Evolutionary conservation across 495 filamentous ascomycete species (phyloP).

Genomic region (Ramalina intermedia): DNA sequence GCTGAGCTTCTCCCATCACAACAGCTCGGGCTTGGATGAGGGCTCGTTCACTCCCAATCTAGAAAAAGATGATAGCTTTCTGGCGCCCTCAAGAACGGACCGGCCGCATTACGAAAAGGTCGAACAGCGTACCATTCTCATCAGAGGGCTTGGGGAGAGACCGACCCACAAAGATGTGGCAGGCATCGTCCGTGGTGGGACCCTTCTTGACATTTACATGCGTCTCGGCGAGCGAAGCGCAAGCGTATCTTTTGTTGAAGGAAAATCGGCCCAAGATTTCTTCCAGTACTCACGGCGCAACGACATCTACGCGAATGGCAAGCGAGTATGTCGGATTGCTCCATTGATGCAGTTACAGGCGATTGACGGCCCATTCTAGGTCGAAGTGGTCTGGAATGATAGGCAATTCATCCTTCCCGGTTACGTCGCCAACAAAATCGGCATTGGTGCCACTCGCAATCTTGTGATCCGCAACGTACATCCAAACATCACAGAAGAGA

Average conservation of each 20-base stretch:
- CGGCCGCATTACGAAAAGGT: conserved; percentile 19
- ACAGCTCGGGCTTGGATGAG: conserved; percentile 21
- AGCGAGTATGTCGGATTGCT: conserved; percentile 38
- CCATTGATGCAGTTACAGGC: conserved; percentile 4
- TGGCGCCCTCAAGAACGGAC: conserved; percentile 11
- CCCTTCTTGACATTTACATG: conserved; percentile 54
- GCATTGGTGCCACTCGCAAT: conserved; percentile 63
- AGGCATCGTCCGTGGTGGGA: conserved; percentile 51
- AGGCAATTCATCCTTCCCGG: conserved; percentile 55
- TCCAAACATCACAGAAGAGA: conserved; percentile 43
- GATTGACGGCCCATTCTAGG: conserved; percentile 27
- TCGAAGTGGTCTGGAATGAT: conserved; percentile 57
- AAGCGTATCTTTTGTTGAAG: conserved; percentile 56
- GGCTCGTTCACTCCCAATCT: conserved; percentile 21
- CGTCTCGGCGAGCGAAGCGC: conserved; percentile 46
- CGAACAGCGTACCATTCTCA: conserved; percentile 47
- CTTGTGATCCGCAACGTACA: conserved; percentile 47
- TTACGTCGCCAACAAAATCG: conserved; percentile 52
- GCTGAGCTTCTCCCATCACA: conserved; percentile 3
- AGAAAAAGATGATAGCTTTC: conserved; percentile 25
- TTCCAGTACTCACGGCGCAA: conserved; percentile 46
- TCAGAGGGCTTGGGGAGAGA: conserved; percentile 48
- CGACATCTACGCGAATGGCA: conserved; percentile 55
- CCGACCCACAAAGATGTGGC: conserved; percentile 53
- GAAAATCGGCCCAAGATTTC: conserved; percentile 47